phyloP scores from a whole-genome alignment of 306 rosid species.

The Amphicarpaea edgeworthii region DNA sequence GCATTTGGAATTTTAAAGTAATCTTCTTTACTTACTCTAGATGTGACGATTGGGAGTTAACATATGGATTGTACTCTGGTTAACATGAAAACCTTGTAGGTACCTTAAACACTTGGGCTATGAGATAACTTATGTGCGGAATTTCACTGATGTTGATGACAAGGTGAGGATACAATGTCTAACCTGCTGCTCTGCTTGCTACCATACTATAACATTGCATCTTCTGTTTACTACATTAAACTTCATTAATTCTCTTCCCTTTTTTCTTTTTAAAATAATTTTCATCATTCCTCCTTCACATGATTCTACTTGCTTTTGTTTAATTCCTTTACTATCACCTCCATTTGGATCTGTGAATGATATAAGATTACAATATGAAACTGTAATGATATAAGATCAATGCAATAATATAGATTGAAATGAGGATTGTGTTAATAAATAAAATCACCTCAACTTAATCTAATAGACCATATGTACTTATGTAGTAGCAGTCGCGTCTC shows the following conservation, averaged over 20 bases:
- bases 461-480: background rate
- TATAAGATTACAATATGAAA: background rate
- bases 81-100: slow-evolving; percentile 57
- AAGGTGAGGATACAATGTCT: slow-evolving; percentile 63
- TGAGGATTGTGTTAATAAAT: background rate
- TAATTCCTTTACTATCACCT: background rate
- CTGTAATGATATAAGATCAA: background rate
- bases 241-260: background rate
- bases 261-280: background rate
- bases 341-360: background rate
- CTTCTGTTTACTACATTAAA: background rate
- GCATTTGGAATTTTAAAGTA: background rate
- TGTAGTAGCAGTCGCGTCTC: background rate
- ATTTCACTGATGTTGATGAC: slow-evolving; percentile 98
- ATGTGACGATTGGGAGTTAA: slow-evolving; percentile 10
- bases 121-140: slow-evolving; percentile 89
- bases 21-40: background rate
- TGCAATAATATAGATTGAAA: background rate
- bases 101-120: slow-evolving; percentile 81
- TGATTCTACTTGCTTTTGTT: background rate
- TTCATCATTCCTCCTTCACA: background rate
- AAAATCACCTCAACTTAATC: background rate
- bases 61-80: slow-evolving; percentile 9
- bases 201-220: background rate
- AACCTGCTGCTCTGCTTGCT: slow-evolving; percentile 5